Evolutionary conservation across 2,329 filamentous ascomycete genomes (phyloP), one percentile per base, ranked within the genome.

Genomic region (Stachybotrys chlorohalonatus): DNA sequence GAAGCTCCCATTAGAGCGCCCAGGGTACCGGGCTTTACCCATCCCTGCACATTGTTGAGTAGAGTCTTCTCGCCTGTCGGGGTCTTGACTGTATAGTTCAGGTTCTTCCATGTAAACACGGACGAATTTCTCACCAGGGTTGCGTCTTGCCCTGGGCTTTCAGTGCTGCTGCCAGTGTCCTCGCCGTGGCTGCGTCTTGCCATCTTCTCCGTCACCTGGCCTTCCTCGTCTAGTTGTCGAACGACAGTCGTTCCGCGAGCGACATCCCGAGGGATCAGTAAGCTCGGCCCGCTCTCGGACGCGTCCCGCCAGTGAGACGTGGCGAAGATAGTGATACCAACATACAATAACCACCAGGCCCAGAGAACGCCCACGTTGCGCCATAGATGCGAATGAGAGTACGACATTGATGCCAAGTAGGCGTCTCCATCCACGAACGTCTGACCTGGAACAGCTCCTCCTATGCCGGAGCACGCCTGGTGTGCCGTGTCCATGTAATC

Each of bases 1-100:
- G 85, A 88, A 2, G 87, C 83, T 62, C 89, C 86, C 88, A 92
- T 89, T n/a, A 93, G 74, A 5, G 87, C 89, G 3, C 85, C 89
- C 17, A 91, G 70, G 59, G 85, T 90, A 49, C 89, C 89, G 1
- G 89, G 88, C 68, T 90, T 89, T 54, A 92, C 87, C 83, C 87
- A 95, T 3, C 90, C 90, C 59, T 91, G 83, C 1, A 95, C 87
- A 55, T 93, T 80, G 58, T 94, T 84, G 7, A 95, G 75, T 55
- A 95, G 83, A 11, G 81, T 75, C 8, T 86, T 82, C 79, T 90
- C 74, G 4, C 81, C 81, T 1, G 70, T 67, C 0, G 79, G 75
- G 0, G 80, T 84, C 59, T 83, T 79, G 56, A 91, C 86, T 0
- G 82, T 87, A 63, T 90, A 90, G 1, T 74, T 78, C 0, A 91